Evolutionary conservation across 164 flowering plant genomes (phyloP).

Genomic region (Cinnamomum micranthum): DNA sequence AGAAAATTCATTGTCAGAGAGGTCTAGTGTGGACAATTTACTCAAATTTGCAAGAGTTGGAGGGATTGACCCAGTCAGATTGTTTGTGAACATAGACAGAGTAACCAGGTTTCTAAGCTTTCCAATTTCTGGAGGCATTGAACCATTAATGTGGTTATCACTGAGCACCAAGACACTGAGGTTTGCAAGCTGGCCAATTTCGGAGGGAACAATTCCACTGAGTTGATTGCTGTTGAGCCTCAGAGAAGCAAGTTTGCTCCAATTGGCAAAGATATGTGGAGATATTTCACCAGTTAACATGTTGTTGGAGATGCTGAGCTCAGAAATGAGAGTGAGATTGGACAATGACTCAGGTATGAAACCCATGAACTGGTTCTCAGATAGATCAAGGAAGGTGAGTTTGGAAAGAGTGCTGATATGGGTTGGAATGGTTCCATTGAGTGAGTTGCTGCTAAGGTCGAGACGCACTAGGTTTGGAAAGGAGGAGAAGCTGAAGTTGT

Average conservation of each 20-base stretch:
- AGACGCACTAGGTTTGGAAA: slow-evolving; percentile 21
- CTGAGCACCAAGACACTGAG: slow-evolving; percentile 9
- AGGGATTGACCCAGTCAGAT: slow-evolving; percentile 1
- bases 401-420: slow-evolving; percentile 21
- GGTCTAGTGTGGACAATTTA: slow-evolving; percentile 2
- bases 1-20: slow-evolving; percentile 63
- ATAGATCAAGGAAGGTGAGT: slow-evolving; percentile 20
- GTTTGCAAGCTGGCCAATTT: slow-evolving; percentile 20
- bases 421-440: slow-evolving; percentile 18
- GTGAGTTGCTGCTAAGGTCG: slow-evolving; percentile 9
- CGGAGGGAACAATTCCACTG: slow-evolving; percentile 18
- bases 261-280: slow-evolving; percentile 18
- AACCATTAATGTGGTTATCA: slow-evolving; percentile 10
- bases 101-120: not conserved
- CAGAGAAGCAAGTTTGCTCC: slow-evolving; percentile 9
- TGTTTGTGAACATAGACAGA: not conserved
- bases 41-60: slow-evolving; percentile 1
- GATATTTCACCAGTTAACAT: slow-evolving; percentile 14
- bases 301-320: slow-evolving; percentile 20
- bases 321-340: slow-evolving; percentile 19
- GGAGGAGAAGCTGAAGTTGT: slow-evolving; percentile 18
- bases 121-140: slow-evolving; percentile 46
- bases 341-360: slow-evolving; percentile 21
- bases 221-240: slow-evolving; percentile 11
- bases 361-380: slow-evolving; percentile 16